Base-by-base conservation (phyloP, 306 rosid species). In the Fragaria nilgerrensis region DNA sequence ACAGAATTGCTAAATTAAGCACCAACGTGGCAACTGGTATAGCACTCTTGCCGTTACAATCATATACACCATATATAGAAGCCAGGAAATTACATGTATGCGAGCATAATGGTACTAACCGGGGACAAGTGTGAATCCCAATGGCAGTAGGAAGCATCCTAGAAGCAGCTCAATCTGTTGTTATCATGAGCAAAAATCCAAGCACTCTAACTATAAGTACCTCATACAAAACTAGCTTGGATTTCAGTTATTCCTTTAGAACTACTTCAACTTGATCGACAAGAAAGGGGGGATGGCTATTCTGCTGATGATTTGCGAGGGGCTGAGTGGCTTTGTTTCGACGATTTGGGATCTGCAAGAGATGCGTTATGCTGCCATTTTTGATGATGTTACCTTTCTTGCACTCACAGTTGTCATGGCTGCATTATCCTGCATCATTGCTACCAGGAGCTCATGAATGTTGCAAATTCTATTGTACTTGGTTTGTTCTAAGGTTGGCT, bases 281-380 rank as follows among this genome's bases (percentile, higher is more conserved):
- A 1, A 34, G 69, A 34, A 72, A 36, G 14, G 16, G 36, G 22
- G 65, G 39, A 81, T 84, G 84, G 49, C 75, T 59, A 53, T 83
- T n/a, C 76, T 80, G 75, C 25, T 68, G n/a, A 25, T 17, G 67
- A 53, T 81, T 44, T 43, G 43, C 3, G 61, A 70, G 16, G 87
- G 88, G 82, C 36, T 82, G 52, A 53, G 77, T 5, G 39, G 66
- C 66, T 79, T 83, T n/a, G 83, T 80, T 50, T 73, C 88, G 45
- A 87, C 87, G 29, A 69, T 80, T 9, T 87, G 88, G 88, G 84
- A 78, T 7, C 85, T 87, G 39, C 90, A 87, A 76, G 90, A 85
- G 63, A 78, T 87, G 82, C 81, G 88, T 3, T 87, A 82, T 55
- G 79, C 87, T 0, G 78, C 68, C 34, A 75, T 87, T 22, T 44